Conservation (phyloP, 352 stramenopile genomes). For the Phytophthora sansomeana region DNA sequence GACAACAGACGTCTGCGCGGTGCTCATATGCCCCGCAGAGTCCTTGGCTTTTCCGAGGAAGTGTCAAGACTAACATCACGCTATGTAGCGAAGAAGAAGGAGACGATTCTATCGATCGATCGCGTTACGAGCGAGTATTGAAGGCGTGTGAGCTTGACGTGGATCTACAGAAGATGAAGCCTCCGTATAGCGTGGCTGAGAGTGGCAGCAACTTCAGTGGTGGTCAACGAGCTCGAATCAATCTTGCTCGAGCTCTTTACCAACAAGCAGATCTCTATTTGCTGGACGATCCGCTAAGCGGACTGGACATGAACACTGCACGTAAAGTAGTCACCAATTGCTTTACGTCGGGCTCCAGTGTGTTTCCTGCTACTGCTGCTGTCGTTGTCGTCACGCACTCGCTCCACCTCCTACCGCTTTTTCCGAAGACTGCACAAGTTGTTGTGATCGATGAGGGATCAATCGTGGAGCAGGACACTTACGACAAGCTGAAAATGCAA, state of each 20-base stretch:
- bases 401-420: conserved; percentile 67
- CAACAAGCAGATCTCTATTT: conserved; percentile 74
- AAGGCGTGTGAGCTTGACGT: conserved; percentile 72
- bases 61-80: conserved; percentile 72
- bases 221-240: conserved; percentile 83
- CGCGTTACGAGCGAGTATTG: conserved; percentile 62
- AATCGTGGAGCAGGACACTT: conserved; percentile 57
- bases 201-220: conserved; percentile 89
- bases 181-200: conserved; percentile 63
- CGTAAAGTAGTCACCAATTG: conserved; percentile 57
- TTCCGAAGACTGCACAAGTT: conserved; percentile 49
- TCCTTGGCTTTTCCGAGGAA: conserved; percentile 78
- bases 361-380: conserved; percentile 58
- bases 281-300: conserved; percentile 91
- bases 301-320: conserved; percentile 75
- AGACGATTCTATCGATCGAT: conserved; percentile 39
- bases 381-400: conserved; percentile 86
- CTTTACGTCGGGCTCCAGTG: conserved; percentile 43
- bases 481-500: conserved; percentile 31
- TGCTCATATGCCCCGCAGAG: conserved; percentile 80
- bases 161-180: conserved; percentile 57
- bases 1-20: not conserved
- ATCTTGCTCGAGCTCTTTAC: conserved; percentile 87
- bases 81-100: conserved; percentile 36
- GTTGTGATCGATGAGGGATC: conserved; percentile 67